Conservation (phyloP, 305 asterid species). For the Plantago coronopus region DNA sequence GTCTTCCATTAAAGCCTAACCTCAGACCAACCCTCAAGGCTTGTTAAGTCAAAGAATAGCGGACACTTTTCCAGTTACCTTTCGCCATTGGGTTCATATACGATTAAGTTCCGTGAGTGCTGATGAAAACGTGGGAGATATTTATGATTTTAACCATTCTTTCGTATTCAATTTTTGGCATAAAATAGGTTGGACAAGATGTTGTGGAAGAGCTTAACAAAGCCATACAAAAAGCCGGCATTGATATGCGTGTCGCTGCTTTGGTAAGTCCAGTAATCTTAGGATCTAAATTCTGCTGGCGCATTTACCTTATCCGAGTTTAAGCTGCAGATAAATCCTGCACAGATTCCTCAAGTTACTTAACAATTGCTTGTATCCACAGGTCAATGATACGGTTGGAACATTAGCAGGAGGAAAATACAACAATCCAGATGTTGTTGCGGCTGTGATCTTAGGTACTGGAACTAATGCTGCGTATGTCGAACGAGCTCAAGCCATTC, state of each 20-base stretch:
- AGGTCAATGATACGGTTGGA: constrained; percentile 95
- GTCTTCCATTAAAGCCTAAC: no score
- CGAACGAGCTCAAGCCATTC: constrained; percentile 73
- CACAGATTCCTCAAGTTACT: constrained; percentile 1
- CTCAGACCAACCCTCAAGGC: no score
- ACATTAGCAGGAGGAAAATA: constrained; percentile 85
- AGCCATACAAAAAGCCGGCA: constrained; percentile 71
- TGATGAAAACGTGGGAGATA: no score
- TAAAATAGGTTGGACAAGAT: constrained; percentile 71
- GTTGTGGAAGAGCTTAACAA: constrained; percentile 69
- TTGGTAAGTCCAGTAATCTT: constrained; percentile 44
- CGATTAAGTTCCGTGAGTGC: no score
- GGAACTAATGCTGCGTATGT: constrained; percentile 96
- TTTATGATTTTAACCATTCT: no score
- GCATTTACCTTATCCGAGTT: background rate
- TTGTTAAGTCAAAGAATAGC: no score
- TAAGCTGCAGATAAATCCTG: no score
- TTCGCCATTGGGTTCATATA: no score
- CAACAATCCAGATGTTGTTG: constrained; percentile 59
- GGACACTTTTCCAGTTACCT: no score
- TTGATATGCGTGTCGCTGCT: constrained; percentile 80
- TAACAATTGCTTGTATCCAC: background rate
- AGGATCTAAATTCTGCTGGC: constrained; percentile 1
- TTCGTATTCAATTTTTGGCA: constrained; percentile 6
- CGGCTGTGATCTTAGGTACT: constrained; percentile 86